Evolutionary conservation across 2,329 filamentous ascomycete species (phyloP), one percentile per base, ranked within the genome.

Genomic region (Leptographium galeiforme): DNA sequence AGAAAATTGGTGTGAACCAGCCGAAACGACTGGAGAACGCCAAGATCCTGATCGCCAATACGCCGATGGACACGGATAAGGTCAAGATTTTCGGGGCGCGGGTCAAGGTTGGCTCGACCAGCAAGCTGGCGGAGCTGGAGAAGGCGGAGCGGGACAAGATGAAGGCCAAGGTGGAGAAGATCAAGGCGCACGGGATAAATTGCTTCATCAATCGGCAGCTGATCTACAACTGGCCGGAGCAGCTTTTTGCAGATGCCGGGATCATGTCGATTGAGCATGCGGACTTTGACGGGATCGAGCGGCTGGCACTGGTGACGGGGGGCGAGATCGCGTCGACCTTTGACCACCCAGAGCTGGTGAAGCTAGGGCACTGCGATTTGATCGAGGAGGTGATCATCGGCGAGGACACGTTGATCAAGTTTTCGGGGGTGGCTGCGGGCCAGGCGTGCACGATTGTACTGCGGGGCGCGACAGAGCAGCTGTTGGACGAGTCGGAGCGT

Each of bases 181-280:
- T 98, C 75, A 98, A 97, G 80, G 80, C 89, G 48, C 93, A 98
- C 66, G 93, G 93, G 56, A 96, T 98, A 74, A 98, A 98, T 79
- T 97, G 93, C 77, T 98, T 98, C 71, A 95, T 98, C 70, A 98
- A 98, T 79, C 79, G 93, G 62, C 93, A 98, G 70, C 82, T 98
- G 59, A 98, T 98, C 73, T 98, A 98, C 79, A 98, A 98, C 78
- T 98, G 93, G 93, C 93, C 93, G 7, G 93, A 98, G 72, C 93
- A 98, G 72, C 84, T 98, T 48, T 98, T 98, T 66, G 89, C 91
- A 39, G 93, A 98, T 68, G 91, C 90, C 8, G 93, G 93, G 57
- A 97, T 98, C 70, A 87, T 95, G 77, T 95, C 89, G 33, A 98
- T 98, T 62, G 93, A 98, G 74, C 93, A 98, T 68, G 93, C 93